Base-by-base conservation (phyloP, 2,329 filamentous ascomycete species). In the Trematosphaeria pertusa region DNA sequence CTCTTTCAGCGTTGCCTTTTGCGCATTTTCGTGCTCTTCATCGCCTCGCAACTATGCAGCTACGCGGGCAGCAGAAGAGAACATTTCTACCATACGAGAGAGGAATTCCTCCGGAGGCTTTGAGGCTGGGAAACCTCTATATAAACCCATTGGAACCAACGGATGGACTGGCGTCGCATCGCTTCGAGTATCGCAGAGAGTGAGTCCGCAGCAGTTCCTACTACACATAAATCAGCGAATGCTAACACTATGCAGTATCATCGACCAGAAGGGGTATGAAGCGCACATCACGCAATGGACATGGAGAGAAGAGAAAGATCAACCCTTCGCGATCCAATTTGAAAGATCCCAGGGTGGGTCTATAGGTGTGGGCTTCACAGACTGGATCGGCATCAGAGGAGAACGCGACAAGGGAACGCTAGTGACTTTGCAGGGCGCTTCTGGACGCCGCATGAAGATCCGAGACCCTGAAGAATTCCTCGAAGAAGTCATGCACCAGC, bases 141-240 rank as follows among this genome's bases (percentile, higher is more conserved):
- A 7, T 52, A 12, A 52, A 52, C 32, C 45, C 45, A 3, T 35
- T 52, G 12, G 42, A 52, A 17, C 45, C 45, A 14, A 37, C 37
- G 14, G 40, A 48, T 22, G 45, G 48, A 10, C 31, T 44, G 11
- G 48, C 30, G 9, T 15, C 24, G 6, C 24, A 35, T 19, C 19
- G 48, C 17, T 52, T 48, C 39, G 48, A 52, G 19, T 52, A 44
- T 40, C 35, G 44, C 10, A 22, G 37, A 36, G 44, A 44, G 35
- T 48, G 37, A 36, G 35, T 41, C 5, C 14, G 7, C 20, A 3
- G 12, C 15, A 9, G 32, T 7, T 10, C 10, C 15, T 22, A 7
- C 8, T 33, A 3, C 17, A 5, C 11, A 5, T 20, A 30, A 21
- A 12, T 17, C 31, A 26, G 20, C 19, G 5, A 7, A n/a, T 14